phyloP scores from a whole-genome alignment of 139 green algal genomes.

The Pseudopediastrum boryanum region DNA sequence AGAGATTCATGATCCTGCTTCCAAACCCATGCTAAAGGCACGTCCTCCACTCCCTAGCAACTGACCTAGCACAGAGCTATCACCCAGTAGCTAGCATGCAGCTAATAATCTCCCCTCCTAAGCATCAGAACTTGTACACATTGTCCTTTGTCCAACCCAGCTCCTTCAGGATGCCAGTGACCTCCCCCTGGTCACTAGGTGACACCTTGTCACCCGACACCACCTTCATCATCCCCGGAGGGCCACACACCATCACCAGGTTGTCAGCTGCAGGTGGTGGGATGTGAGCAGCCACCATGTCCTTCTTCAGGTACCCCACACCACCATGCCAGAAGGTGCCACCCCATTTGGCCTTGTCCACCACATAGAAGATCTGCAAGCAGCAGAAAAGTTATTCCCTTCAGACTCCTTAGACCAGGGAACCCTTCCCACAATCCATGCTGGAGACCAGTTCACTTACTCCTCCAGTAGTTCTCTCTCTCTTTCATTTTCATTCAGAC shows the following conservation, averaged over 20 bases:
- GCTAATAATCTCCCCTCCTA: no score
- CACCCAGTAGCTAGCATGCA: no score
- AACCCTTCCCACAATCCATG: no score
- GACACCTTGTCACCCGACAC: slow-evolving; percentile 57
- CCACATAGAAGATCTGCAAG: slow-evolving; percentile 70
- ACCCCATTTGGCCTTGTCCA: slow-evolving; percentile 60
- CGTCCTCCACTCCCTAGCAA: no score
- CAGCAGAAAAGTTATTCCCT: slow-evolving; percentile 65
- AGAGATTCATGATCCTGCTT: no score
- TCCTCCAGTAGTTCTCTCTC: no score
- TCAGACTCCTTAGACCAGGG: no score
- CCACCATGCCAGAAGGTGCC: slow-evolving; percentile 59
- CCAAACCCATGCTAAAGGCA: no score
- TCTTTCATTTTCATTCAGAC: no score
- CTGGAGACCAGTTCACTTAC: no score
- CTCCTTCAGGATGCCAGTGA: slow-evolving; percentile 74
- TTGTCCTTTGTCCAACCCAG: slow-evolving; percentile 70
- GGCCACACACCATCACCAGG: slow-evolving; percentile 77
- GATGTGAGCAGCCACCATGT: slow-evolving; percentile 58
- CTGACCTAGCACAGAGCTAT: no score
- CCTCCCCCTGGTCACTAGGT: slow-evolving; percentile 54
- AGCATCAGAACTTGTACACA: slow-evolving; percentile 41
- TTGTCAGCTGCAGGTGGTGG: slow-evolving; percentile 57
- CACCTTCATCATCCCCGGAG: slow-evolving; percentile 65
- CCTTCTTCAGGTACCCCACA: slow-evolving; percentile 50